Percentiles rank a stretch among this genome's conserved stretches.
Evolutionary conservation across 192 early-diverging fungal species (phyloP).

Genomic region (Coemansia sp.): DNA sequence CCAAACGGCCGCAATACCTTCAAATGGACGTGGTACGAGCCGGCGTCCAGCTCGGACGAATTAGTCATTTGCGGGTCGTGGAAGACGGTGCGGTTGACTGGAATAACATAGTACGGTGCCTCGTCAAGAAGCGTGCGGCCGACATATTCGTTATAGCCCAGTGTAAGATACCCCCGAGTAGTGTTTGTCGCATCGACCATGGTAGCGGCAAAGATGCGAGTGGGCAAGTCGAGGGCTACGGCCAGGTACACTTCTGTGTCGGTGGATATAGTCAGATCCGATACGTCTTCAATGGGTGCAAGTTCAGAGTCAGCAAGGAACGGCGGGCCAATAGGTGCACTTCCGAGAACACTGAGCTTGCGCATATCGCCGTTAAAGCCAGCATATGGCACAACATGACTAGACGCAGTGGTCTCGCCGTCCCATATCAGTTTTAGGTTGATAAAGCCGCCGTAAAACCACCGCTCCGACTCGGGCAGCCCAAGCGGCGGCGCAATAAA

Average conservation of each 20-base stretch:
- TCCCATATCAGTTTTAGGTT: constrained; percentile 32
- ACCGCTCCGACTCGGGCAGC: constrained; percentile 31
- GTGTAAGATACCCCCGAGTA: constrained; percentile 28
- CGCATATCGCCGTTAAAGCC: constrained; percentile 48
- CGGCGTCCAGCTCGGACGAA: constrained; percentile 17
- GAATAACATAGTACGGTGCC: neutral
- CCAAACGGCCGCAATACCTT: constrained; percentile 36
- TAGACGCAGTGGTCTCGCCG: neutral
- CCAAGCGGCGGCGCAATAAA: constrained; percentile 24
- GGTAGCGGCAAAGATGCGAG: constrained; percentile 10
- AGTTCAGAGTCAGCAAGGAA: constrained; percentile 12
- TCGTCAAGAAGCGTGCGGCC: neutral
- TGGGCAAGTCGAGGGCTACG: constrained; percentile 25
- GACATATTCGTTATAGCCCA: constrained; percentile 16
- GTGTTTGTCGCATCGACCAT: constrained; percentile 14
- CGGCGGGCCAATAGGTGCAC: constrained; percentile 4
- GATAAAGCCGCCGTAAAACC: constrained; percentile 55
- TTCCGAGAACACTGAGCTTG: constrained; percentile 16
- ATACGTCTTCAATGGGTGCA: neutral
- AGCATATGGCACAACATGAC: constrained; percentile 38
- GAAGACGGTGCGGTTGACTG: neutral
- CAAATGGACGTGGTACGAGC: constrained; percentile 35
- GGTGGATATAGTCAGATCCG: neutral
- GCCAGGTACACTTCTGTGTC: constrained; percentile 8
- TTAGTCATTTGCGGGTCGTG: constrained; percentile 17